Evolutionary conservation across 306 rosid species (phyloP).

Genomic region (Inga oerstediana): DNA sequence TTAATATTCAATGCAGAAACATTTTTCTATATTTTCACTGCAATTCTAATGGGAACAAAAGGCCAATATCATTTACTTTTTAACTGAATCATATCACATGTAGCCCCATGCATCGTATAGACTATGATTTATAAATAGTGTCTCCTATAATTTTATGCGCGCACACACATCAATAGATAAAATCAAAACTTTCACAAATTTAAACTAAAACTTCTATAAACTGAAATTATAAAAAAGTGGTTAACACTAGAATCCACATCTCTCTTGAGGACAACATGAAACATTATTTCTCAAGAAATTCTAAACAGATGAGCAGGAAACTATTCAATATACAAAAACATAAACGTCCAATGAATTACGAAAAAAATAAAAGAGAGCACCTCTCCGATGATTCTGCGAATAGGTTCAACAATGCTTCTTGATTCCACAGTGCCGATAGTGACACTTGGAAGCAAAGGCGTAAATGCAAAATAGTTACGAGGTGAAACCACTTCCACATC

Average conservation of each 20-base stretch:
- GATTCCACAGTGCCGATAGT: constrained; percentile 93
- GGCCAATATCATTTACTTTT: neutral
- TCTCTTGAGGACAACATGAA: neutral
- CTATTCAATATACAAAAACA: neutral
- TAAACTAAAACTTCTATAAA: too few species aligned
- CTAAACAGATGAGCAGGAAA: neutral
- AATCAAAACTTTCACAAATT: neutral
- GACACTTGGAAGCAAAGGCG: constrained; percentile 92
- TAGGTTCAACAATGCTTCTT: constrained; percentile 90
- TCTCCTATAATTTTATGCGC: neutral
- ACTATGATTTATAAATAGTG: neutral
- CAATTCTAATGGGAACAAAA: neutral
- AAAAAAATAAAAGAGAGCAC: constrained; percentile 37
- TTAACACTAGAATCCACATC: neutral
- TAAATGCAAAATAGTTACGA: constrained; percentile 92
- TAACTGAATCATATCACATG: neutral
- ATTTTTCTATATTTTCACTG: too few species aligned
- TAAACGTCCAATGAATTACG: neutral
- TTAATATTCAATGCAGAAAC: too few species aligned
- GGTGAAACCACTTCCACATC: constrained; percentile 92
- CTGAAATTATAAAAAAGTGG: neutral
- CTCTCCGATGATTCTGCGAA: constrained; percentile 72
- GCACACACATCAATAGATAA: neutral
- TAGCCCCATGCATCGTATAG: neutral
- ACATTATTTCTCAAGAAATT: neutral